These are phyloP conservation scores for Colletotrichum truncatum DNA, from an alignment of 2,329 filamentous ascomycete species.

Conservation along the genomic window DNA sequence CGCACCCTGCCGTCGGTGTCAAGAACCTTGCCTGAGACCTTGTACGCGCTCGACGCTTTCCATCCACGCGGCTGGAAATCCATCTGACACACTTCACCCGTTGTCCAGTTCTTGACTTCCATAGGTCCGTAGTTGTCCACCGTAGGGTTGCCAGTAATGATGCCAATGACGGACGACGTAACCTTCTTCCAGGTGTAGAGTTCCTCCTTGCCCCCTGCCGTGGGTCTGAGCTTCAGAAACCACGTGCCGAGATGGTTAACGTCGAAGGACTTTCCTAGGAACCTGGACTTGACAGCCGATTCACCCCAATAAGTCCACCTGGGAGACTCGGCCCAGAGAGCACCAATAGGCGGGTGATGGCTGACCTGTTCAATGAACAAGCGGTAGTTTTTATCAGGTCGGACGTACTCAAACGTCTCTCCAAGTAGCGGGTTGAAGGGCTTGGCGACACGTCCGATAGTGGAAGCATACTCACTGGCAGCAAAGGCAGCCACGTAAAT, in stretches of 20 bases:
- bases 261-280: constrained; percentile 97
- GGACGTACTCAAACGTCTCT: constrained; percentile 95
- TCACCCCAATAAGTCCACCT: constrained; percentile 99
- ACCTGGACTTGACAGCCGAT: constrained; percentile 94
- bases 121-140: constrained; percentile 99
- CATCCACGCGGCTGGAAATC: constrained; percentile 97
- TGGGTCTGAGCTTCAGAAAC: constrained; percentile 88
- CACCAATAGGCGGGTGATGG: constrained; percentile 94
- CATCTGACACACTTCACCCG: constrained; percentile 86
- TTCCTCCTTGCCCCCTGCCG: constrained; percentile 79
- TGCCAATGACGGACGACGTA: constrained; percentile 95
- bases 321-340: constrained; percentile 89
- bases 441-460: constrained; percentile 95
- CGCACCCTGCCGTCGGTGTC: constrained; percentile 82
- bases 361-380: constrained; percentile 99
- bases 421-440: constrained; percentile 97
- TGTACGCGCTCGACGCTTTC: constrained; percentile 92
- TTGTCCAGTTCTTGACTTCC: constrained; percentile 98
- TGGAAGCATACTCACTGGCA: constrained; percentile 95
- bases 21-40: constrained; percentile 86
- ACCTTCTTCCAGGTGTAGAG: constrained; percentile 99
- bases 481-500: constrained; percentile 97
- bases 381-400: constrained; percentile 96
- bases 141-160: constrained; percentile 94
- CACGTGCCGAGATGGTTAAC: constrained; percentile 96